phyloP scores from a whole-genome alignment of 148 eudicot species.

The Persicaria maculosa region DNA sequence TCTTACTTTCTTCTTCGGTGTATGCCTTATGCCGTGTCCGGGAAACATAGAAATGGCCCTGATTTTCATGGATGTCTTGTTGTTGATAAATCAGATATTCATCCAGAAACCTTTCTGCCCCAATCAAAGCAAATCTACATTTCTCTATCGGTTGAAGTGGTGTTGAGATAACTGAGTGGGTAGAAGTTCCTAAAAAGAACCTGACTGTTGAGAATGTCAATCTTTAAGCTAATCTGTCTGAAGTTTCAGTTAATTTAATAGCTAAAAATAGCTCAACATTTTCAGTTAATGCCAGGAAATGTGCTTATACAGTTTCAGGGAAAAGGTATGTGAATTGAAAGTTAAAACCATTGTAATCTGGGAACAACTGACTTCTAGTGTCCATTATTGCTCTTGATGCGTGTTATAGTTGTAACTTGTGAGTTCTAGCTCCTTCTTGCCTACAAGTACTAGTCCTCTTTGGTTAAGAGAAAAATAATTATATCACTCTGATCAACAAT shows the following conservation, averaged over 20 bases:
- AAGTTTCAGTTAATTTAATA: slow-evolving; percentile 42
- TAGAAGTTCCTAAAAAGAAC: slow-evolving; percentile 88
- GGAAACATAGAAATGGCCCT: slow-evolving; percentile 14
- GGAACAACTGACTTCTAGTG: neutral
- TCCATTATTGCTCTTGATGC: neutral
- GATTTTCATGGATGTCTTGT: neutral
- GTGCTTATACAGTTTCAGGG: slow-evolving; percentile 48
- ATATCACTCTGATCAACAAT: neutral
- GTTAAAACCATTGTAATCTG: neutral
- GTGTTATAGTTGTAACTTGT: neutral
- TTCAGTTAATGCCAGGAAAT: slow-evolving; percentile 50
- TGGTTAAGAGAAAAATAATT: neutral
- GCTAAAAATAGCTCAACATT: slow-evolving; percentile 35
- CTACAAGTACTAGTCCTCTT: neutral
- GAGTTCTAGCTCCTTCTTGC: neutral
- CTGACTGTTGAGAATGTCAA: slow-evolving; percentile 59
- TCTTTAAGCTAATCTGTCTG: slow-evolving; percentile 23
- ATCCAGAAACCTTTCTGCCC: slow-evolving; percentile 79
- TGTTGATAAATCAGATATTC: slow-evolving; percentile 46
- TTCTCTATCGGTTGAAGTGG: slow-evolving; percentile 91
- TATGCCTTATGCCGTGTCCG: slow-evolving; percentile 74
- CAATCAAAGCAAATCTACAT: slow-evolving; percentile 88
- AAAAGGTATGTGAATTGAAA: slow-evolving; percentile 44
- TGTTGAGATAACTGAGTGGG: slow-evolving; percentile 90
- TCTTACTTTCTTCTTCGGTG: slow-evolving; percentile 45